phyloP scores from a whole-genome alignment of 2,329 filamentous ascomycete genomes.

The Aureobasidium sp. region DNA sequence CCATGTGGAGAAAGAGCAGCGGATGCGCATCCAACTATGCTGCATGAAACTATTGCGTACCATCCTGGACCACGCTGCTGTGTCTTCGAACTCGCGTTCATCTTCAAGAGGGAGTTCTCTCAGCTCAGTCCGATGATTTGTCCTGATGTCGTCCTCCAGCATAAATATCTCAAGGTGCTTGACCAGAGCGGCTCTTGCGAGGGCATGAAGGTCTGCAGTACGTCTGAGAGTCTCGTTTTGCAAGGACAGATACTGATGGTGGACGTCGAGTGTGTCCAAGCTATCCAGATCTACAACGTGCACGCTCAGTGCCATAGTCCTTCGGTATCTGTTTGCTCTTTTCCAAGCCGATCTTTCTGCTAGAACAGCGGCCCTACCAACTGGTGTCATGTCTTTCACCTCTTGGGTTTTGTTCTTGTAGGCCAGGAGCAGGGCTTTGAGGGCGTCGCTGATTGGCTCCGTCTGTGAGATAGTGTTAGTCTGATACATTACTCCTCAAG shows the following conservation, averaged over 20 bases:
- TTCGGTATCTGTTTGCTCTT: neutral
- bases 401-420: neutral
- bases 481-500: neutral
- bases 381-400: neutral
- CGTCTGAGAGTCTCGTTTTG: neutral
- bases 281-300: neutral
- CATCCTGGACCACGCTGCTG: too few relatives aligned
- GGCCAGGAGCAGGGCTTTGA: neutral
- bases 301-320: neutral
- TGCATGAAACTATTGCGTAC: too few relatives aligned
- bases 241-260: neutral
- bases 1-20: too few relatives aligned
- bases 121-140: too few relatives aligned
- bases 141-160: too few relatives aligned
- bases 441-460: neutral
- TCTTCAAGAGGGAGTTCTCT: too few relatives aligned
- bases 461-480: neutral
- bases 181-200: neutral
- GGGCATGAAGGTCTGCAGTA: neutral
- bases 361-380: neutral
- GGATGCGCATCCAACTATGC: neutral
- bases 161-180: neutral
- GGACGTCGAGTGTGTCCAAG: neutral
- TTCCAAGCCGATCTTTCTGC: neutral
- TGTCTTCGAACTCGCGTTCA: too few relatives aligned